Conservation (phyloP, 164 flowering plant species). For the Liquidambar formosana region DNA sequence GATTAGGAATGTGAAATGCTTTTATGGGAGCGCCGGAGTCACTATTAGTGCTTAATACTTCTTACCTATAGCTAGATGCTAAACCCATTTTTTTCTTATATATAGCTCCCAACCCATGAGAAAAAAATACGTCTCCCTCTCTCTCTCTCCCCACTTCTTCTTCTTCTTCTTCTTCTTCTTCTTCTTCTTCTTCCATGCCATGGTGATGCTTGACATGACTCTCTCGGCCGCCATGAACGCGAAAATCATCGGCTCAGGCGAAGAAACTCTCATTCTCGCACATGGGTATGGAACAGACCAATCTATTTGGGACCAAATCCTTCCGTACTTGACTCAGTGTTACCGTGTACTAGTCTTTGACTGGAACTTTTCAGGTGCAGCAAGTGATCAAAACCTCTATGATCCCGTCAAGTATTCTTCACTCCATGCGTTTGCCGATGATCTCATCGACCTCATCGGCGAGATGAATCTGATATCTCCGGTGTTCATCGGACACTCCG, state of each 20-base stretch:
- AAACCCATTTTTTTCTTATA: too few relatives aligned
- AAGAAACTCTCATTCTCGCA: constrained; percentile 54
- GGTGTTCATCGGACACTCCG: constrained; percentile 74
- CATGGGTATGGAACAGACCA: constrained; percentile 86
- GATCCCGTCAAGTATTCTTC: constrained; percentile 48
- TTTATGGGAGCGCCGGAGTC: too few relatives aligned
- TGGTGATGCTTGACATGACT: constrained; percentile 26
- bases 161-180: background rate
- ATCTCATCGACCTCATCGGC: constrained; percentile 58
- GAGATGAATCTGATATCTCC: constrained; percentile 41
- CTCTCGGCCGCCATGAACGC: constrained; percentile 63
- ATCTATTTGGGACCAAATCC: constrained; percentile 70
- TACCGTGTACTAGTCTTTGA: constrained; percentile 58
- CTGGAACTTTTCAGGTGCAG: constrained; percentile 62
- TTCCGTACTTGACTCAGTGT: constrained; percentile 35
- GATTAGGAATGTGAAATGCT: too few relatives aligned
- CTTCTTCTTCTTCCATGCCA: background rate
- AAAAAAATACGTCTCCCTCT: background rate
- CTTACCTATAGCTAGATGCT: too few relatives aligned
- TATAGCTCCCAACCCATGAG: too few relatives aligned
- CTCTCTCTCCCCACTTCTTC: background rate
- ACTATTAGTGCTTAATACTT: too few relatives aligned
- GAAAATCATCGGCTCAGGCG: constrained; percentile 52
- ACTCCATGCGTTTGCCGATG: constrained; percentile 59
- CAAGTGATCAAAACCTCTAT: constrained; percentile 28